Evolutionary conservation across 2,329 filamentous ascomycete genomes (phyloP).

Genomic region (Blastomyces percursus): DNA sequence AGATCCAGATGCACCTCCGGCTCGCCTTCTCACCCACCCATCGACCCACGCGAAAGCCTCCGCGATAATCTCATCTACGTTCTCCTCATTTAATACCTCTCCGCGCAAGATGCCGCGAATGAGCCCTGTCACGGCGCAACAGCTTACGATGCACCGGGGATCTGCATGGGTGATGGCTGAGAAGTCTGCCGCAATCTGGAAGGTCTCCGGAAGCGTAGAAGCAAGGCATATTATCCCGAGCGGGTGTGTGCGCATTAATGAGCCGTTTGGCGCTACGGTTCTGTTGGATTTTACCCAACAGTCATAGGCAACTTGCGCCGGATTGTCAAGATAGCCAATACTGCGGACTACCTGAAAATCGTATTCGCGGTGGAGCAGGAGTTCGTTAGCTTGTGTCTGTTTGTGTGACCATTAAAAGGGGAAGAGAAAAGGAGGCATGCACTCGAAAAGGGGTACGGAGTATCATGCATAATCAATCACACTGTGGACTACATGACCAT

Average conservation of each 20-base stretch:
- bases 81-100: slow-evolving; percentile 31
- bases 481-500: not conserved
- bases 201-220: slow-evolving; percentile 34
- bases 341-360: slow-evolving; percentile 23
- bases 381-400: not conserved
- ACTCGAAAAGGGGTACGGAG: not conserved
- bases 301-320: slow-evolving; percentile 30
- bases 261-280: slow-evolving; percentile 41
- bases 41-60: slow-evolving; percentile 34
- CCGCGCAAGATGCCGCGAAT: slow-evolving; percentile 39
- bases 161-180: slow-evolving; percentile 42
- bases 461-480: not conserved
- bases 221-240: slow-evolving; percentile 40
- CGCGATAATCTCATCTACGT: slow-evolving; percentile 36
- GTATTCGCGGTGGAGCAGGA: not conserved
- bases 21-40: slow-evolving; percentile 20
- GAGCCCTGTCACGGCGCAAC: slow-evolving; percentile 39
- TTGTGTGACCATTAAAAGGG: not conserved
- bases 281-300: slow-evolving; percentile 34
- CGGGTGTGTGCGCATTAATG: slow-evolving; percentile 44
- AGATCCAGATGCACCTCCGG: slow-evolving; percentile 10
- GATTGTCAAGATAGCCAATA: slow-evolving; percentile 32
- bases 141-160: slow-evolving; percentile 42
- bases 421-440: not conserved
- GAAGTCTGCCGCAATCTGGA: slow-evolving; percentile 33